These are phyloP conservation scores for Penicillium flavigenum DNA, from an alignment of 495 filamentous ascomycete genomes.

Conservation along the genomic window DNA sequence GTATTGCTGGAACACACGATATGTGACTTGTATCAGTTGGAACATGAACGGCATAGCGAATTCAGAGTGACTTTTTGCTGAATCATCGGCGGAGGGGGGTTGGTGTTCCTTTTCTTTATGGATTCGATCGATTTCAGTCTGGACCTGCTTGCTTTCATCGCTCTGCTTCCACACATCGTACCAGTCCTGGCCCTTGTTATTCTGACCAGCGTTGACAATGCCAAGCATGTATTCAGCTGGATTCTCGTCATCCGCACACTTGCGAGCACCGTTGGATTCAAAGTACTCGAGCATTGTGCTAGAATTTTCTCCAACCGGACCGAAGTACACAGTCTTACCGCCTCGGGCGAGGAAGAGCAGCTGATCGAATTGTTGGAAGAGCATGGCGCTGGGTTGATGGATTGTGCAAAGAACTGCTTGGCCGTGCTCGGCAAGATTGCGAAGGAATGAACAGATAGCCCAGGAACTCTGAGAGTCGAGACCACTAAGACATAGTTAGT, in stretches of 20 bases:
- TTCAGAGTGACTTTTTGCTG: conserved; percentile 25
- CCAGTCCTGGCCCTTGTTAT: conserved; percentile 62
- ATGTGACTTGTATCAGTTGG: conserved; percentile 49
- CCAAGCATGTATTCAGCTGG: conserved; percentile 93
- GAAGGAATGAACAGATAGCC: conserved; percentile 73
- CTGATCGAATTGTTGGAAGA: conserved; percentile 91
- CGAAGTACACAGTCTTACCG: conserved; percentile 83
- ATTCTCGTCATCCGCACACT: conserved; percentile 67
- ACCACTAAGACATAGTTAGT: conserved; percentile 50
- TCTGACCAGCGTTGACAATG: conserved; percentile 51
- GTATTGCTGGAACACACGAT: conserved; percentile 49
- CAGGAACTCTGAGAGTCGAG: conserved; percentile 82
- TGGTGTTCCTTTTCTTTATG: conserved; percentile 52
- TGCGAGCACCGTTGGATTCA: conserved; percentile 63
- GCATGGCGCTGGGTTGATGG: conserved; percentile 87
- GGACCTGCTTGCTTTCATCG: conserved; percentile 61
- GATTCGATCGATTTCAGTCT: conserved; percentile 64
- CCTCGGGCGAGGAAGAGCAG: conserved; percentile 77
- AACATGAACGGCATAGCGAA: conserved; percentile 50
- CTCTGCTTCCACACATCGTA: conserved; percentile 69
- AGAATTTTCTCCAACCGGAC: conserved; percentile 76
- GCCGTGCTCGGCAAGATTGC: conserved; percentile 78
- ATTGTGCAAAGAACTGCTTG: conserved; percentile 95
- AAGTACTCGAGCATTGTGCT: conserved; percentile 71
- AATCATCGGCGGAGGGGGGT: conserved; percentile 31